Evolutionary conservation across 495 filamentous ascomycete species (phyloP).

Genomic region (Xylaria curta): DNA sequence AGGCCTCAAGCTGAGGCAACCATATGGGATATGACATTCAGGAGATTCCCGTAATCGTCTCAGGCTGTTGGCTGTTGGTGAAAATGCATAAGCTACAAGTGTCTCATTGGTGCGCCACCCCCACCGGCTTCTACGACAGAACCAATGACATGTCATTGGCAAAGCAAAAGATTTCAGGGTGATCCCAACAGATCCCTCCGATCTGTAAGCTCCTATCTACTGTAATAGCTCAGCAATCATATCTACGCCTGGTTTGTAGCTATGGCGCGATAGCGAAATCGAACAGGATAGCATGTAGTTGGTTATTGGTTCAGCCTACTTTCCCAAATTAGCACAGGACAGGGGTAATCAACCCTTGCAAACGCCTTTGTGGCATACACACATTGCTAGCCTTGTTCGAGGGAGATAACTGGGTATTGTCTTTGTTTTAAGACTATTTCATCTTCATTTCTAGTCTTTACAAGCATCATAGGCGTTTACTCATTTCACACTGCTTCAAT

Average conservation of each 20-base stretch:
- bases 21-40: neutral
- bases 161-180: neutral
- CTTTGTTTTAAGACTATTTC: neutral
- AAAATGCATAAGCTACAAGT: neutral
- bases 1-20: neutral
- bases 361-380: neutral
- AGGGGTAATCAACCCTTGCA: neutral
- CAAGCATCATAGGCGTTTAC: neutral
- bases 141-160: neutral
- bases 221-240: neutral
- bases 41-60: neutral
- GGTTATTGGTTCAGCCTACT: neutral
- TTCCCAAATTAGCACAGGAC: neutral
- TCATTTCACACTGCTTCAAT: neutral
- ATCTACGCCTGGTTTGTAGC: neutral
- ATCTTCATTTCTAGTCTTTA: neutral
- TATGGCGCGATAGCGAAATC: neutral
- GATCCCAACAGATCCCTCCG: neutral
- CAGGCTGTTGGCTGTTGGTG: neutral
- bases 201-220: neutral
- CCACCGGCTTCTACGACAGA: neutral
- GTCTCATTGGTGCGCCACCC: neutral
- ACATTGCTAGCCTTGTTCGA: neutral
- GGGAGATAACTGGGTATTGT: neutral
- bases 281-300: neutral